Percentiles rank a stretch among this genome's conserved stretches.
These are phyloP conservation scores for Triticum aestivum DNA, from an alignment of 176 grass and related monocot species.

Conservation along the genomic window IWGSC_CS_RefSeq_v2.1 NC_057806.1:548289185-548289684, in stretches of 20 bases:
- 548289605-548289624: neutral
- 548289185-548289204: too few species aligned
- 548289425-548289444: neutral
- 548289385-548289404: slow-evolving; percentile 26
- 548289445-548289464: neutral
- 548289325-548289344: slow-evolving; percentile 23
- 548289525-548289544: too few species aligned
- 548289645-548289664: neutral
- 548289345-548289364: neutral
- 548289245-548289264: neutral
- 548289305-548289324: neutral
- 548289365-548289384: slow-evolving; percentile 21
- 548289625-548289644: neutral
- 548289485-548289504: neutral
- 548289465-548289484: slow-evolving; percentile 11
- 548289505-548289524: neutral
- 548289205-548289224: too few species aligned
- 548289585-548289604: neutral
- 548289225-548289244: too few species aligned
- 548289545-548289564: too few species aligned
- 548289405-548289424: slow-evolving; percentile 32
- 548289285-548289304: neutral
- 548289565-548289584: too few species aligned
- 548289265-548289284: neutral
- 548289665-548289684: neutral